These are phyloP conservation scores for Macrophomina tecta DNA, from an alignment of 2,329 filamentous ascomycete species.

Conservation along the genomic window DNA sequence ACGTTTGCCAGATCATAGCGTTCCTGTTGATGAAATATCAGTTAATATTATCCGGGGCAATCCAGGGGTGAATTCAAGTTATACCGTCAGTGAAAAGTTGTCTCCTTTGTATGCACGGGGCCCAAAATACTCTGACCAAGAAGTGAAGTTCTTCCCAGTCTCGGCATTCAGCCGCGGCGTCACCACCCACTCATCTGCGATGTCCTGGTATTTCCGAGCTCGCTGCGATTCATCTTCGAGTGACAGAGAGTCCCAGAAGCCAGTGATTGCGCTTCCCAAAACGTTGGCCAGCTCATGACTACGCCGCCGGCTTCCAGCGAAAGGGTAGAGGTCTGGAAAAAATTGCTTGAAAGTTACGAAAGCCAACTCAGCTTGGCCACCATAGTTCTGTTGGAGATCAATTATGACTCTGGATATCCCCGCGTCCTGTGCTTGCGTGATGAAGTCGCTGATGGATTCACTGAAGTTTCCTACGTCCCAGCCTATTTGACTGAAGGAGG, in stretches of 20 bases:
- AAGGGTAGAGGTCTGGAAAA: conserved; percentile 35
- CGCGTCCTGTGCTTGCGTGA: conserved; percentile 51
- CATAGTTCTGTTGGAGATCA: conserved; percentile 53
- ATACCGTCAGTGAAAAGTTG: conserved; percentile 44
- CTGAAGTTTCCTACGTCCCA: conserved; percentile 38
- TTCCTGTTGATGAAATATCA: neutral
- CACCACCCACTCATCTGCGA: conserved; percentile 23
- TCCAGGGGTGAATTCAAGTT: neutral
- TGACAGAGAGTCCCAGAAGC: conserved; percentile 14
- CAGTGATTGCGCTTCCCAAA: conserved; percentile 30
- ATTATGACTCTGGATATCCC: conserved; percentile 64
- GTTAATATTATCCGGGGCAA: no score
- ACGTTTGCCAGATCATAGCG: conserved; percentile 31
- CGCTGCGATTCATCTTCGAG: conserved; percentile 32
- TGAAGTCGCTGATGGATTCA: conserved; percentile 46
- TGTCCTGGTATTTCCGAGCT: conserved; percentile 26
- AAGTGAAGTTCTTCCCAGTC: conserved; percentile 43
- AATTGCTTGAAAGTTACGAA: conserved; percentile 34
- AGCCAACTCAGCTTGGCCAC: conserved; percentile 36
- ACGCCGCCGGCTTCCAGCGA: conserved; percentile 33
- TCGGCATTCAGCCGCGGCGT: conserved; percentile 36
- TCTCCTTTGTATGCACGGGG: conserved; percentile 43
- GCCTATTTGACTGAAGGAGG: conserved; percentile 41
- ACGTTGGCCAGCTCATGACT: conserved; percentile 34
- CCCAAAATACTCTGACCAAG: conserved; percentile 53